Conservation (phyloP, 768 basidiomycete genomes). For the Tephrocybe sp. region DNA sequence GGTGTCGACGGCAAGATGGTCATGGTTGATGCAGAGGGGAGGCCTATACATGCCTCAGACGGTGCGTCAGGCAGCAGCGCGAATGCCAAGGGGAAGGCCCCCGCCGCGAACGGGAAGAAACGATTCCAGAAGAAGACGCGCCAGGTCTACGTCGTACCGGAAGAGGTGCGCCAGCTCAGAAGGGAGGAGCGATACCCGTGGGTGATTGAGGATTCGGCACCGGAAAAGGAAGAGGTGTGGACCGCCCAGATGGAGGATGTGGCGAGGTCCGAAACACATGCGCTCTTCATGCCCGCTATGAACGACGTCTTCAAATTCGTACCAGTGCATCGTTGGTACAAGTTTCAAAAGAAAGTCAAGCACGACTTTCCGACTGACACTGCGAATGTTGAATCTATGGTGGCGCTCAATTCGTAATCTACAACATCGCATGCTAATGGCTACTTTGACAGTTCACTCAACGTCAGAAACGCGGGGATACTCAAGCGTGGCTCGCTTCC, state of each 20-base stretch:
- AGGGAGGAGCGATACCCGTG: conserved; percentile 89
- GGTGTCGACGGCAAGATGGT: conserved; percentile 75
- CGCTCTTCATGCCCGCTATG: conserved; percentile 82
- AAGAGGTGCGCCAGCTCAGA: conserved; percentile 74
- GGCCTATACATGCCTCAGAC: conserved; percentile 52
- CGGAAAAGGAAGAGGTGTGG: conserved; percentile 69
- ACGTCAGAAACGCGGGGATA: conserved; percentile 77
- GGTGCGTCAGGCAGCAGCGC: conserved; percentile 26
- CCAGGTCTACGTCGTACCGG: conserved; percentile 80
- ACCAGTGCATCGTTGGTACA: conserved; percentile 88
- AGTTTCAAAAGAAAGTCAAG: conserved; percentile 84
- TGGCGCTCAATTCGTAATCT: conserved; percentile 24
- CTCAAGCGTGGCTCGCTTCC: conserved; percentile 69
- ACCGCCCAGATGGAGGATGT: conserved; percentile 81
- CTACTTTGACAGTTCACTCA: conserved; percentile 39
- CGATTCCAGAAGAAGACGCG: conserved; percentile 82
- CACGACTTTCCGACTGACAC: conserved; percentile 68
- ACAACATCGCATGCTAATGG: conserved; percentile 15
- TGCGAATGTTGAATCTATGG: conserved; percentile 69
- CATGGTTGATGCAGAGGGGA: conserved; percentile 80
- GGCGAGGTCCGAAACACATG: conserved; percentile 67
- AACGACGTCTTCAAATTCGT: conserved; percentile 87
- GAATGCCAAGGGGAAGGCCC: conserved; percentile 44
- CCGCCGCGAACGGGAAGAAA: conserved; percentile 54
- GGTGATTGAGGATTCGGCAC: conserved; percentile 82